Evolutionary conservation across 2,329 filamentous ascomycete species (phyloP).

Genomic region (Aspergillus arachidicola): DNA sequence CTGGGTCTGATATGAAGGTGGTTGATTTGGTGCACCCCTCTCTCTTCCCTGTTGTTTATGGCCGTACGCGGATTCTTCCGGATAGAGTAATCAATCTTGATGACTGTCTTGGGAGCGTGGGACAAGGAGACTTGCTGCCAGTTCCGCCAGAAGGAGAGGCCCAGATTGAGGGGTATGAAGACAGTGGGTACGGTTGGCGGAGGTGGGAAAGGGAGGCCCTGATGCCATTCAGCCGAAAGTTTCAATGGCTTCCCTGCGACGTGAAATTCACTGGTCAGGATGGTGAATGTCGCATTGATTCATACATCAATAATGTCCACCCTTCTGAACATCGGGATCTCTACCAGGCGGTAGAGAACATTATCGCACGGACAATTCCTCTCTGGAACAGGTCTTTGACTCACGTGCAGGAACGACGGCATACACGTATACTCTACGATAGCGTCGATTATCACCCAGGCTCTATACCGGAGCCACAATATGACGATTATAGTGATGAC

Average conservation of each 20-base stretch:
- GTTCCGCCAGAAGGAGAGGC: conserved; percentile 9
- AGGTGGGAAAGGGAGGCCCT: neutral
- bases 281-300: conserved; percentile 32
- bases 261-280: conserved; percentile 27
- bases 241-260: conserved; percentile 53
- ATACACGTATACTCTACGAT: conserved; percentile 13
- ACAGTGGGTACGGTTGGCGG: neutral
- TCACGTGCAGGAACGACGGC: neutral
- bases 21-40: conserved; percentile 69
- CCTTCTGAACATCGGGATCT: conserved; percentile 35
- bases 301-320: conserved; percentile 51
- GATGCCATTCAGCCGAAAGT: conserved; percentile 30
- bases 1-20: conserved; percentile 59
- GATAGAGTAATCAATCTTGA: conserved; percentile 23
- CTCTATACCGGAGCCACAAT: conserved; percentile 7
- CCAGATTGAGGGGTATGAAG: neutral
- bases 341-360: conserved; percentile 41
- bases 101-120: conserved; percentile 26
- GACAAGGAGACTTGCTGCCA: conserved; percentile 18
- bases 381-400: conserved; percentile 47
- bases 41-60: conserved; percentile 39
- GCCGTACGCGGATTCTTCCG: conserved; percentile 27
- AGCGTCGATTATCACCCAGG: conserved; percentile 10
- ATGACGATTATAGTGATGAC: conserved; percentile 9
- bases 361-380: conserved; percentile 45